A percentile compares a stretch with the other conserved stretches of the same genome.
Evolutionary conservation across 2,329 filamentous ascomycete genomes (phyloP).

Genomic region (Pyricularia pennisetigena): DNA sequence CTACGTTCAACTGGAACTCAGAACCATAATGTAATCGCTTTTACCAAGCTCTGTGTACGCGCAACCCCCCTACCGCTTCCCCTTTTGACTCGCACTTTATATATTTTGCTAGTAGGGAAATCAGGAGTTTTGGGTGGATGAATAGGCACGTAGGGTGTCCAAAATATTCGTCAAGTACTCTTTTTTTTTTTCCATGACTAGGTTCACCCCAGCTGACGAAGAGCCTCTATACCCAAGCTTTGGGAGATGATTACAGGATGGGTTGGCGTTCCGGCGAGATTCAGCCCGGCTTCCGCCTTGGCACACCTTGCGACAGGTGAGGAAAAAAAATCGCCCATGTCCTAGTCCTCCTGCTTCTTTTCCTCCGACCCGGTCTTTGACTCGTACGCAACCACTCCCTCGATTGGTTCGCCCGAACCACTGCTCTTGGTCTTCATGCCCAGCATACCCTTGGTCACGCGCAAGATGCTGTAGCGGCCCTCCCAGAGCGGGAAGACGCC

Average conservation of each 20-base stretch:
- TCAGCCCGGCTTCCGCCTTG: not conserved
- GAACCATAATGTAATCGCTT: too few relatives aligned
- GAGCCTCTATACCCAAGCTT: too few relatives aligned
- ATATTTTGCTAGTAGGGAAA: too few relatives aligned
- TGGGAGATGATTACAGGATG: not conserved
- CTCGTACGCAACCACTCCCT: not conserved
- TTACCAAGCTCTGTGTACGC: too few relatives aligned
- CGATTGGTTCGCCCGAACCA: not conserved
- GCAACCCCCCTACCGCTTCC: too few relatives aligned
- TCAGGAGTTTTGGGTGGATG: too few relatives aligned
- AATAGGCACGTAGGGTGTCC: too few relatives aligned
- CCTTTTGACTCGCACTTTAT: too few relatives aligned
- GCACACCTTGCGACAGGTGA: not conserved
- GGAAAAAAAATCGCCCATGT: not conserved
- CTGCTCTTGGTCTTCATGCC: not conserved
- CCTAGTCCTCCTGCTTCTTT: not conserved
- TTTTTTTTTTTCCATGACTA: too few relatives aligned
- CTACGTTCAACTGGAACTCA: too few relatives aligned
- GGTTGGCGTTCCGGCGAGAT: not conserved
- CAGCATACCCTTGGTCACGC: not conserved
- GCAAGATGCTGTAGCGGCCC: slow-evolving; percentile 35
- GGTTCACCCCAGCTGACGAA: too few relatives aligned
- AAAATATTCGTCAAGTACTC: too few relatives aligned
- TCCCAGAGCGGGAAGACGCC: slow-evolving; percentile 77
- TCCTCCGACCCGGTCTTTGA: not conserved